Evolutionary conservation across 352 stramenopile genomes (phyloP).

Genomic region (Phytophthora uliginosa): DNA sequence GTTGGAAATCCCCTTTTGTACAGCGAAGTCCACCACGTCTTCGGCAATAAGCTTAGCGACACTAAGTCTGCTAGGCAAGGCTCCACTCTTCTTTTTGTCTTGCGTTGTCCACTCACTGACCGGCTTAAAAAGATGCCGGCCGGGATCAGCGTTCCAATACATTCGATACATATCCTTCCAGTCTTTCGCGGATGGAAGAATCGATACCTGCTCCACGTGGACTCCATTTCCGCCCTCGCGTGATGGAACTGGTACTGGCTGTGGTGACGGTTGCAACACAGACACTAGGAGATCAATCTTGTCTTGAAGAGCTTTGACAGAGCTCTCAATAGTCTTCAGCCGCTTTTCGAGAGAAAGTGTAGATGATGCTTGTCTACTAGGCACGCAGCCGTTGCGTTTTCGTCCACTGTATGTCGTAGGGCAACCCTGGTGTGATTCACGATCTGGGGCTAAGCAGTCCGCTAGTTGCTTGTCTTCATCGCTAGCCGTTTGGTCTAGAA

Average conservation of each 20-base stretch:
- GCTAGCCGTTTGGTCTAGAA: constrained; percentile 7
- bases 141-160: constrained; percentile 13
- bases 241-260: not conserved
- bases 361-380: too few species aligned
- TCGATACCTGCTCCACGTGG: not conserved
- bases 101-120: constrained; percentile 8
- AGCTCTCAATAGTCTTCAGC: constrained; percentile 8
- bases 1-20: not conserved
- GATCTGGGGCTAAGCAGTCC: not conserved
- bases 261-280: not conserved
- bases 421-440: too few species aligned
- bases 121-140: constrained; percentile 11
- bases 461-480: constrained; percentile 26
- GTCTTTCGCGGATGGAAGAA: constrained; percentile 3
- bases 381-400: too few species aligned
- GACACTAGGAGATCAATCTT: constrained; percentile 6
- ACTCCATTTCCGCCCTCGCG: not conserved
- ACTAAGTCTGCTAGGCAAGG: constrained; percentile 11
- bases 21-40: constrained; percentile 2
- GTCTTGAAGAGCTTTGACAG: constrained; percentile 1
- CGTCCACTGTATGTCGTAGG: too few species aligned
- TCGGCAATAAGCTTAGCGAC: constrained; percentile 15
- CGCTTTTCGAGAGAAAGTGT: not conserved
- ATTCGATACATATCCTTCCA: too few species aligned
- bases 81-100: constrained; percentile 8